Conservation (phyloP, 2,329 filamentous ascomycete genomes). For the Fusarium odoratissimum region DNA sequence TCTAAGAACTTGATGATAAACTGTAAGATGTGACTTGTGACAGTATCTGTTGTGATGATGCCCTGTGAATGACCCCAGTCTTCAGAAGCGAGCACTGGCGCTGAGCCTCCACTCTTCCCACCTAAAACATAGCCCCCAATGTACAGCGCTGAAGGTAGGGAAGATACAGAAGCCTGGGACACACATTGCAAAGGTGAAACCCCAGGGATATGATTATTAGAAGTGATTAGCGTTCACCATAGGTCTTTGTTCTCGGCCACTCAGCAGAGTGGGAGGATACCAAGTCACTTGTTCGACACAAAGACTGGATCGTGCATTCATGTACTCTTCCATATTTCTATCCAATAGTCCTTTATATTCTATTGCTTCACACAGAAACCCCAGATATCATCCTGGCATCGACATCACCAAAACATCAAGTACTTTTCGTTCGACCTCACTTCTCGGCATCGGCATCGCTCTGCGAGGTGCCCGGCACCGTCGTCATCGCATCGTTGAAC, state of each 20-base stretch:
- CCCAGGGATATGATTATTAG: no score
- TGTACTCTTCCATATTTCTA: not conserved
- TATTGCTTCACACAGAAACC: fast-evolving
- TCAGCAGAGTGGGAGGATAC: not conserved
- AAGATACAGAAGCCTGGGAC: no score
- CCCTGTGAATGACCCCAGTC: fast-evolving
- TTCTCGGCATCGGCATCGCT: constrained; percentile 26
- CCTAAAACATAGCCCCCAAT: no score
- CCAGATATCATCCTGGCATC: fast-evolving
- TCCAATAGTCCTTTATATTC: fast-evolving
- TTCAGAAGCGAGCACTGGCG: not conserved
- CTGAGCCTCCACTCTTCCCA: not conserved
- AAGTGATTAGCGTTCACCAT: no score
- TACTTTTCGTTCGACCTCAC: not conserved
- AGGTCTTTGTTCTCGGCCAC: not conserved
- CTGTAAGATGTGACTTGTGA: not conserved
- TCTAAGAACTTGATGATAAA: fast-evolving
- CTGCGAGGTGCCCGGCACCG: constrained; percentile 1
- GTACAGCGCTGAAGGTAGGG: no score
- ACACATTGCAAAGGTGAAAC: no score
- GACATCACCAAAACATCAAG: not conserved
- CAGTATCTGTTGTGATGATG: fast-evolving
- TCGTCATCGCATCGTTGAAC: constrained; percentile 21
- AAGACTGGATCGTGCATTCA: no score
- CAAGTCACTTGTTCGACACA: not conserved